Percentiles rank a stretch among this genome's conserved stretches.
phyloP scores from a whole-genome alignment of 148 eudicot species.

The Pharnaceum exiguum region DNA sequence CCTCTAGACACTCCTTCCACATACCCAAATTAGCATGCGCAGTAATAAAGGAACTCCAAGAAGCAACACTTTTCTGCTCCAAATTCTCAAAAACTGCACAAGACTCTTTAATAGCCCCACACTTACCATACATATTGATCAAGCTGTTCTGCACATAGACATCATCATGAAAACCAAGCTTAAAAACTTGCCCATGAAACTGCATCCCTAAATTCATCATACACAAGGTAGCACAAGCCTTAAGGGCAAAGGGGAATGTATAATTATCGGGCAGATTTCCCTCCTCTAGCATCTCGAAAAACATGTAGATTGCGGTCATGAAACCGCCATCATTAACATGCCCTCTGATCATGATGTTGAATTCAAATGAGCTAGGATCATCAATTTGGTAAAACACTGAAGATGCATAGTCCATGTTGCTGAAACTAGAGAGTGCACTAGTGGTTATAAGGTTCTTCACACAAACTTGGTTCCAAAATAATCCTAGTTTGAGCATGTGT shows the following conservation, averaged over 20 bases:
- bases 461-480: constrained; percentile 36
- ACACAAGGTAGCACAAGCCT: constrained; percentile 38
- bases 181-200: constrained; percentile 52
- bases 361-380: constrained; percentile 43
- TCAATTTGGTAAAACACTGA: constrained; percentile 40
- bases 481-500: constrained; percentile 35
- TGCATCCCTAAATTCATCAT: constrained; percentile 27
- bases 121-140: constrained; percentile 61
- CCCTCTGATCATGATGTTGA: constrained; percentile 51
- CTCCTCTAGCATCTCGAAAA: constrained; percentile 40
- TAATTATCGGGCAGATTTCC: constrained; percentile 39
- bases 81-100: constrained; percentile 40
- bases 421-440: constrained; percentile 52
- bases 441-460: constrained; percentile 40
- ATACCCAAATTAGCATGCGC: constrained; percentile 41
- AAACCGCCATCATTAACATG: constrained; percentile 31
- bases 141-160: constrained; percentile 59
- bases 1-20: constrained; percentile 47
- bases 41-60: constrained; percentile 62
- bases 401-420: constrained; percentile 52
- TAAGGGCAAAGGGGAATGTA: constrained; percentile 44
- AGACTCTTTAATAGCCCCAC: constrained; percentile 28
- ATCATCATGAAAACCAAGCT: constrained; percentile 43
- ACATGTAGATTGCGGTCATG: constrained; percentile 25
- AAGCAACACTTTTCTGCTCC: constrained; percentile 40